Conservation (phyloP, 2,329 filamentous ascomycete species). For the Chrysosporium keratinophilum region DNA sequence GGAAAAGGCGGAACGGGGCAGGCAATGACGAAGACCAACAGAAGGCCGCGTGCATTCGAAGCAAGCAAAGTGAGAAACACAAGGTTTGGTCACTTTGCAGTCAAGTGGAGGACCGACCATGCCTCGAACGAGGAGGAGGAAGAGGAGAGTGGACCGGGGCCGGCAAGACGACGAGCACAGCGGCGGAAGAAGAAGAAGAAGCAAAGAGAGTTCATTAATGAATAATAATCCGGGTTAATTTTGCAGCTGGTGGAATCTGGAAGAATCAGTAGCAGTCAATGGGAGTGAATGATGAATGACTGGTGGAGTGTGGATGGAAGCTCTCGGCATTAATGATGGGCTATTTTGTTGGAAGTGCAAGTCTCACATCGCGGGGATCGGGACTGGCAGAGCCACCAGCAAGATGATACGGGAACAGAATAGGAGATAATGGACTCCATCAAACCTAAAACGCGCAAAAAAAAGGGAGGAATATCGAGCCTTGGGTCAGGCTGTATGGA, state of each 20-base stretch:
- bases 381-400: no score
- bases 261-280: no score
- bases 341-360: conserved; percentile 5
- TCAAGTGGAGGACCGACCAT: conserved; percentile 3
- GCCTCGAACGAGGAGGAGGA: conserved; percentile 1
- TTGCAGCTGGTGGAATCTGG: no score
- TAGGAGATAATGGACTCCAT: no score
- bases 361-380: neutral
- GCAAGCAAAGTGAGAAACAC: conserved; percentile 5
- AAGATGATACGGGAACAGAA: no score
- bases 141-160: neutral
- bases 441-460: no score
- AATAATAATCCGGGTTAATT: no score
- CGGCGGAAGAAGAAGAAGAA: neutral
- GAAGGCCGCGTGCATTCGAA: conserved; percentile 1
- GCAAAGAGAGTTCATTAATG: no score
- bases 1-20: no score
- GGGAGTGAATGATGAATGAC: no score
- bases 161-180: conserved; percentile 1
- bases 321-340: conserved; percentile 9
- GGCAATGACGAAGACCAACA: neutral
- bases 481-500: no score
- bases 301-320: neutral
- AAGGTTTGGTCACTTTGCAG: conserved; percentile 5
- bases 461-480: no score